Base-by-base conservation (phyloP, 306 rosid genomes). In the Casuarina equisetifolia region DNA sequence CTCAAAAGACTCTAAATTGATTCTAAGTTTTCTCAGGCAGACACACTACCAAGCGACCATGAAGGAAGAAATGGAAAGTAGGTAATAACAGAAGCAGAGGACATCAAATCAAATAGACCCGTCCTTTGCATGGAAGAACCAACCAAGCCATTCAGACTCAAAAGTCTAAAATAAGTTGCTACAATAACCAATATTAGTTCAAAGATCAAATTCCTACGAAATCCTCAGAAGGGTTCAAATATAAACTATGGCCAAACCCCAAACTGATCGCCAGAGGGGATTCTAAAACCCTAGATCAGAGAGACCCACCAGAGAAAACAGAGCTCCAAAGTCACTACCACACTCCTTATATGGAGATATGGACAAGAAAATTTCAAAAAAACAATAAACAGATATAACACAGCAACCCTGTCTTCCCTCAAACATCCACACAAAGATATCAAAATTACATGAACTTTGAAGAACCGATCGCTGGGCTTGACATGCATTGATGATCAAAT, bases 71-170 rank as follows among this genome's bases (percentile, higher is more conserved):
- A 38, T 46, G 69, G 83, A 53, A 66, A 78, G 76, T 44, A 70
- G 64, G 73, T 58, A 89, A 84, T 89, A 87, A 89, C 88, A 73
- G 82, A 87, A 82, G 85, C 70, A 80, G 84, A 73, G 58, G 88
- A 86, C 76, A 86, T 82, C 79, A 89, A 86, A 62, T 88, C 88
- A 77, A 84, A 66, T 9, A 88, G 86, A 81, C 86, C 76, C 70
- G 76, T 82, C 88, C 90, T 86, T 80, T 86, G 77, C 79, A 80
- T 2, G 90, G 92, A 67, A 86, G 73, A 77, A 86, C 87, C 87
- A 86, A 81, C 71, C 88, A 85, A 74, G 88, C 87, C 92, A 89
- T 89, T 69, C 68, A 63, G 70, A 77, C 51, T 17, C 58, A 49
- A 76, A 76, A 75, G 63, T 72, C 84, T 74, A 59, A 48, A 82